Evolutionary conservation across 345 rosid species (phyloP).

Genomic region (Eucalyptus cloeziana): DNA sequence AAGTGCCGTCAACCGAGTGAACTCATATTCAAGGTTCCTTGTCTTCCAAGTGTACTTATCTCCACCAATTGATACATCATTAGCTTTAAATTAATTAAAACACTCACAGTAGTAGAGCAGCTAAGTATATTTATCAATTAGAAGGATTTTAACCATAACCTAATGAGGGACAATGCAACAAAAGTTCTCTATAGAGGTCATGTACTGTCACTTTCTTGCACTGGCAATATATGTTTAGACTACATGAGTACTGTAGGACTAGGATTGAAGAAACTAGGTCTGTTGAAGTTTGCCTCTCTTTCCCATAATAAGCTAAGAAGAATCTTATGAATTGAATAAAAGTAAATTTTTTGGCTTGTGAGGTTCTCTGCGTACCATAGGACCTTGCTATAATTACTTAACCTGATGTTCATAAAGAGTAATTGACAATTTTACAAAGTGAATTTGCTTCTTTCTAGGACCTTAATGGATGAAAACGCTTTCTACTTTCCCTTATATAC

Average conservation of each 20-base stretch:
- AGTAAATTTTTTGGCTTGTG: background rate
- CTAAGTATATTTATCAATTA: background rate
- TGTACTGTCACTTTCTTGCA: background rate
- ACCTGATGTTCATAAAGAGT: background rate
- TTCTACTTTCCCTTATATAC: background rate
- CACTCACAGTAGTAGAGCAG: background rate
- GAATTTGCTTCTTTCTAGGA: background rate
- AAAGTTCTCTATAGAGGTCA: background rate
- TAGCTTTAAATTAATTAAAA: background rate
- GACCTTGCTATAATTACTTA: background rate
- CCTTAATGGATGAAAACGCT: background rate
- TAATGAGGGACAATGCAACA: background rate
- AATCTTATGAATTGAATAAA: background rate
- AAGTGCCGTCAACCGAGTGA: background rate
- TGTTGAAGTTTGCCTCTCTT: background rate
- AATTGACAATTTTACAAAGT: background rate
- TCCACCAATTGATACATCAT: background rate
- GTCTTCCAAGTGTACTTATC: background rate
- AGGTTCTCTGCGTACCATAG: background rate
- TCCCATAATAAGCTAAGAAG: background rate
- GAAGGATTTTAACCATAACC: background rate
- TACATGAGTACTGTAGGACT: background rate
- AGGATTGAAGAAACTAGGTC: background rate
- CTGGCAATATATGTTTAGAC: background rate
- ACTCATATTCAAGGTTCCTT: background rate